Evolutionary conservation across 257 asterid genomes (phyloP).

Genomic region (Euphrasia confusa): DNA sequence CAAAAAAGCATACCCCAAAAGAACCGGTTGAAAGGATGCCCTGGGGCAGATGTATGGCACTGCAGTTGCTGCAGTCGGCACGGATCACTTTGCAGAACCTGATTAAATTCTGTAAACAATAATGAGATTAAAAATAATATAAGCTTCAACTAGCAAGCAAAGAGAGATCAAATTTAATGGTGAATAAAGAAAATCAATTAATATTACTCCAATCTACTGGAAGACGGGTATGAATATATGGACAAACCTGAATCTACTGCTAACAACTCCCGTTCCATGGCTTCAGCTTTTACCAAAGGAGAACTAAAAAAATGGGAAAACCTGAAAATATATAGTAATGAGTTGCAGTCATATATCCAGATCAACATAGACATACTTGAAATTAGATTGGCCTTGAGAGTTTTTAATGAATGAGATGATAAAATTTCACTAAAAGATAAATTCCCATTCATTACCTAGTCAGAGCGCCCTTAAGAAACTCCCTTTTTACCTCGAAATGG

Average conservation of each 20-base stretch:
- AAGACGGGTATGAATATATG: constrained; percentile 16
- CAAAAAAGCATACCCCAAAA: constrained; percentile 64
- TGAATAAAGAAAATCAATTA: neutral
- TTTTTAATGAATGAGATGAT: constrained; percentile 1
- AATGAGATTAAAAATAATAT: constrained; percentile 19
- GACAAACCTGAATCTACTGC: constrained; percentile 93
- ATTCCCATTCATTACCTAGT: constrained; percentile 49
- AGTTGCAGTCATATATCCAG: neutral
- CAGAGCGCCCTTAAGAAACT: constrained; percentile 88
- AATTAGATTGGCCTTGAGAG: neutral
- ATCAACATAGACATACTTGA: neutral
- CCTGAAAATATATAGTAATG: constrained; percentile 37
- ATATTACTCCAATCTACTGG: constrained; percentile 9
- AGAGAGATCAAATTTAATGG: neutral
- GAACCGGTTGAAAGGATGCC: constrained; percentile 85
- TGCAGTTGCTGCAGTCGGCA: constrained; percentile 87
- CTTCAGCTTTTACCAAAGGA: constrained; percentile 90
- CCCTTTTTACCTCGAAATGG: constrained; percentile 92
- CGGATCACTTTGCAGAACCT: constrained; percentile 78
- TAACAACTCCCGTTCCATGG: constrained; percentile 93
- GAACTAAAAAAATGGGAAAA: constrained; percentile 88
- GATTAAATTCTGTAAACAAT: constrained; percentile 72
- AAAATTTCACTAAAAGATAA: constrained; percentile 7
- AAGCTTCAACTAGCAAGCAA: constrained; percentile 24
- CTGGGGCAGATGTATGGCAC: constrained; percentile 70